Conservation (phyloP, 2,329 filamentous ascomycete genomes). For the Lasiodiplodia gonubiensis region DNA sequence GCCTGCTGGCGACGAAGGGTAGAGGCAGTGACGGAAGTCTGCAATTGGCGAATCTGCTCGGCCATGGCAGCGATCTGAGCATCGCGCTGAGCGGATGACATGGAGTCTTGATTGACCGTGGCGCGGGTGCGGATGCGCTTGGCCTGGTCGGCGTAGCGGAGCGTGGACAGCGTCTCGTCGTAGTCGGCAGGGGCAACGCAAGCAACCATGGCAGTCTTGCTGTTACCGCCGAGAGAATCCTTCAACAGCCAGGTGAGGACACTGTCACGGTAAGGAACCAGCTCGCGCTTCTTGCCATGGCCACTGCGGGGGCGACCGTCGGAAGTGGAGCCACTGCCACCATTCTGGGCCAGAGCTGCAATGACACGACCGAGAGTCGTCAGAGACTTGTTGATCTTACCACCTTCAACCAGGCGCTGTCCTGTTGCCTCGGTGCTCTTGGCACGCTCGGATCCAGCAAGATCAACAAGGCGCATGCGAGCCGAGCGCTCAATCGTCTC, state of each 20-base stretch:
- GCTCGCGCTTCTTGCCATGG: conserved; percentile 59
- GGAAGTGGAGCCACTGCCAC: neutral
- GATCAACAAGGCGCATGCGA: conserved; percentile 90
- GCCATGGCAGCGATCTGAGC: conserved; percentile 94
- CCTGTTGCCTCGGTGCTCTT: conserved; percentile 96
- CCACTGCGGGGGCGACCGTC: conserved; percentile 64
- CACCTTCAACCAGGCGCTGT: conserved; percentile 86
- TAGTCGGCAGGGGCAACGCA: conserved; percentile 96
- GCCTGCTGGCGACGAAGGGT: conserved; percentile 71
- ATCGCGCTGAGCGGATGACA: conserved; percentile 90
- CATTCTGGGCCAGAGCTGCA: conserved; percentile 70
- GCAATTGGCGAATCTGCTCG: conserved; percentile 86
- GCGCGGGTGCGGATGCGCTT: conserved; percentile 96
- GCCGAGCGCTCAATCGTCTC: conserved; percentile 95
- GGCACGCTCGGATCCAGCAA: conserved; percentile 92
- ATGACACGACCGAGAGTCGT: conserved; percentile 96
- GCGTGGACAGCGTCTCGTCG: conserved; percentile 92
- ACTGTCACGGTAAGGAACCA: conserved; percentile 93
- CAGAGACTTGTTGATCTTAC: conserved; percentile 98
- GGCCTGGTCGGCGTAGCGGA: conserved; percentile 96
- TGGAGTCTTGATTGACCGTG: conserved; percentile 92
- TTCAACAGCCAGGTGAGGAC: conserved; percentile 86
- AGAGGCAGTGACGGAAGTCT: conserved; percentile 70
- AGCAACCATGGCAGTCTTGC: conserved; percentile 98
- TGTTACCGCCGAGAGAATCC: conserved; percentile 94